Evolutionary conservation across 192 early-diverging fungal species (phyloP).

Genomic region (Oehlia diaphana): DNA sequence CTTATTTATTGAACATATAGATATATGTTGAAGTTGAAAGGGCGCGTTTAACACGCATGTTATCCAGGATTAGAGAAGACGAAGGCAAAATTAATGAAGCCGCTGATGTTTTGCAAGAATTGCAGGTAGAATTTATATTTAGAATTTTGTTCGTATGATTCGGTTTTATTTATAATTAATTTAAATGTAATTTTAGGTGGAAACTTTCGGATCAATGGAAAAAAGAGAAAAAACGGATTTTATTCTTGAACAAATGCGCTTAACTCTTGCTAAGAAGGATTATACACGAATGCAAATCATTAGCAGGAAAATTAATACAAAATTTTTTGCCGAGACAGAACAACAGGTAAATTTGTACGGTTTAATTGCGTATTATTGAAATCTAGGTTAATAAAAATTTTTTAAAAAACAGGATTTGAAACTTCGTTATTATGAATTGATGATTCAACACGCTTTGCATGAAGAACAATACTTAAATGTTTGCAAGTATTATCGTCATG

Average conservation of each 20-base stretch:
- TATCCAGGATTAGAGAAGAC: constrained; percentile 86
- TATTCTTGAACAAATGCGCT: constrained; percentile 97
- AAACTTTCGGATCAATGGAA: constrained; percentile 99
- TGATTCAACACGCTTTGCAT: constrained; percentile 94
- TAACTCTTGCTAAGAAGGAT: constrained; percentile 91
- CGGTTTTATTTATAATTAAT: not conserved
- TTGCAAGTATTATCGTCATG: constrained; percentile 89
- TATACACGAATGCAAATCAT: constrained; percentile 91
- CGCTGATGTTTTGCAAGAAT: constrained; percentile 92
- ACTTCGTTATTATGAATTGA: constrained; percentile 93
- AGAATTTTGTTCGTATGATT: constrained; percentile 4
- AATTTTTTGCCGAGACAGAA: constrained; percentile 86
- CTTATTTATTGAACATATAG: constrained; percentile 40
- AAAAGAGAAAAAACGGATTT: constrained; percentile 99
- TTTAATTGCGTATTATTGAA: not conserved
- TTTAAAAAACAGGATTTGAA: constrained; percentile 73
- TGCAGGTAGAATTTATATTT: constrained; percentile 61
- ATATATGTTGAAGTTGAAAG: constrained; percentile 99
- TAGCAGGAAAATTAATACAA: constrained; percentile 91
- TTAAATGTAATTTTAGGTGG: constrained; percentile 57
- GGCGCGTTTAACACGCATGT: constrained; percentile 87
- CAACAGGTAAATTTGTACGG: constrained; percentile 56
- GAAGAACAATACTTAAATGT: constrained; percentile 87
- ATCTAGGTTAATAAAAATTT: not conserved
- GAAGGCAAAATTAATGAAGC: constrained; percentile 91